Evolutionary conservation across 2,329 filamentous ascomycete species (phyloP), one percentile per base, ranked within the genome.

Genomic region (Penicillium frequentans): DNA sequence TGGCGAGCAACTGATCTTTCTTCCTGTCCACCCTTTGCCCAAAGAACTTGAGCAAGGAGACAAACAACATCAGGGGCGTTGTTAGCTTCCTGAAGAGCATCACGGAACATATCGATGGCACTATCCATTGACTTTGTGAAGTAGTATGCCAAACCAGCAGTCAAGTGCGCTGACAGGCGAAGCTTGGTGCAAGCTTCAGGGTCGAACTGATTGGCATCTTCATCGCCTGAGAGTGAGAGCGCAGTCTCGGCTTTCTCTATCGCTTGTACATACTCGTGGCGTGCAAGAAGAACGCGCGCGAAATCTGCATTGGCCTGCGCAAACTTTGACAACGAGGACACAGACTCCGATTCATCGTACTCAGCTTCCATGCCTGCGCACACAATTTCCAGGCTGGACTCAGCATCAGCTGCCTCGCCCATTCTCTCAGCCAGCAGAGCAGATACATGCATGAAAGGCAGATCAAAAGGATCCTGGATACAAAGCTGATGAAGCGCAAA

Each of bases 41-140:
- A 99, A 0, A 98, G 82, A 0, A 98, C 90, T 74, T 98, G 91
- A 0, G 93, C 90, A 13, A 98, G 81, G 13, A 97, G 81, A 68
- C 93, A 97, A 0, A 92, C 87, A 1, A 93, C 89, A 68, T 97
- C 92, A 0, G 93, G 89, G 59, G 91, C 87, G 37, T 84, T 84
- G 29, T 84, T 78, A 1, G 90, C 91, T 70, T 96, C 92, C 55
- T 87, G 82, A 8, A 98, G 80, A 0, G 92, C 92, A 3, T 86
- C 81, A 61, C 91, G 86, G 73, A 99, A 96, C 76, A 89, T 92
- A 11, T 83, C 80, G 26, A 96, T 86, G 0, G 92, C 89, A 50
- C 86, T 83, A 42, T 87, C 83, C 62, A 89, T 83, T 24, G 87
- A 79, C 24, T 84, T 77, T 31, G 81, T 76, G 70, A 90, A 91